A percentile compares a stretch with the other conserved stretches of the same genome.
Conservation (phyloP, 345 rosid genomes). For the Corchorus capsularis region DNA sequence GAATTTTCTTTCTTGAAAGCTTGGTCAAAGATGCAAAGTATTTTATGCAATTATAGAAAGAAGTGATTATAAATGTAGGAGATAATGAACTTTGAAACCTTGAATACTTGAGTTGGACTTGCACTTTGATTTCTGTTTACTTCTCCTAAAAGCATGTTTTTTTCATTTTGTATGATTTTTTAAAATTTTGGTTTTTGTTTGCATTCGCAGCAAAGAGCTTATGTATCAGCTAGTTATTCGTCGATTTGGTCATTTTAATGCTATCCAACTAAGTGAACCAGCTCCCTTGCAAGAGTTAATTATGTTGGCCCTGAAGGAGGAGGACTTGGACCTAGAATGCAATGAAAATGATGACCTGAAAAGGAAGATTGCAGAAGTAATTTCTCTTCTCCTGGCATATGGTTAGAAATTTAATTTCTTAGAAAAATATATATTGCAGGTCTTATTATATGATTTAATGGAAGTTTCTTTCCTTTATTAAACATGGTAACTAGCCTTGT, state of each 20-base stretch:
- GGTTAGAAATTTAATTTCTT: slow-evolving; percentile 1
- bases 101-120: not conserved
- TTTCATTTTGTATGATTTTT: not conserved
- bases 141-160: not conserved
- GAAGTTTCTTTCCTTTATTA: not conserved
- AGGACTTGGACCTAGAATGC: slow-evolving; percentile 65
- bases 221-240: slow-evolving; percentile 94
- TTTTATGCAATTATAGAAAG: not conserved
- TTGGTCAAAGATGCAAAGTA: not conserved
- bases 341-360: slow-evolving; percentile 68
- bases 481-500: not conserved
- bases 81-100: slow-evolving; percentile 6
- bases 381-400: slow-evolving; percentile 21
- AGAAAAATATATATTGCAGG: not conserved
- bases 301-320: slow-evolving; percentile 84
- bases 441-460: not conserved
- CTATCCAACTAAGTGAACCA: slow-evolving; percentile 80
- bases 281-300: slow-evolving; percentile 76
- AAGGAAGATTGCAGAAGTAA: slow-evolving; percentile 85
- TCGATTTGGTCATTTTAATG: slow-evolving; percentile 89
- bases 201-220: slow-evolving; percentile 80
- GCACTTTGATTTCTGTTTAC: not conserved
- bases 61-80: not conserved
- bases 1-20: not conserved
- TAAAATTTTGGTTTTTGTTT: slow-evolving; percentile 13